Percentiles rank a stretch among this genome's conserved stretches.
These are phyloP conservation scores for Lotus japonicus DNA, from an alignment of 306 rosid genomes.

Conservation along the genomic window DNA sequence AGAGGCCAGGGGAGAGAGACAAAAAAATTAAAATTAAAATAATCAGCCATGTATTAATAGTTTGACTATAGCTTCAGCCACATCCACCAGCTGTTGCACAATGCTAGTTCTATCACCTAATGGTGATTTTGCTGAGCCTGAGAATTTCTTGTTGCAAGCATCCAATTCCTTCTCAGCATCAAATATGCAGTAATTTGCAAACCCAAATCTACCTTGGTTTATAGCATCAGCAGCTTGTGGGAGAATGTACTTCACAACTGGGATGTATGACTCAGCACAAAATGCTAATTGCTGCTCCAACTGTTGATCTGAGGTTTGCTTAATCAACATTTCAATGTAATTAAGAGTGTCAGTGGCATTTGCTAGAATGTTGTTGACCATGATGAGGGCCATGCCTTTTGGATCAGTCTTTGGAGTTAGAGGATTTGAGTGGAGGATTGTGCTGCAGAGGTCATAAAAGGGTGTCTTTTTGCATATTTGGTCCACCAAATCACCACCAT, in stretches of 20 bases:
- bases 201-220: constrained; percentile 46
- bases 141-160: constrained; percentile 57
- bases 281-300: constrained; percentile 57
- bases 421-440: constrained; percentile 44
- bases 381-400: constrained; percentile 41
- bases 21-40: neutral
- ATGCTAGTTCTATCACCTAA: constrained; percentile 45
- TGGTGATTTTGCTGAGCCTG: constrained; percentile 33
- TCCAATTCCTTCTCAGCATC: constrained; percentile 62
- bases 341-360: constrained; percentile 33
- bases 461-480: constrained; percentile 50
- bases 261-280: constrained; percentile 79
- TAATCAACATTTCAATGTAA: constrained; percentile 40
- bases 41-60: constrained; percentile 38
- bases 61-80: constrained; percentile 58
- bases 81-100: constrained; percentile 45
- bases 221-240: constrained; percentile 81
- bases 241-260: constrained; percentile 60
- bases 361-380: constrained; percentile 32
- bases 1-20: neutral
- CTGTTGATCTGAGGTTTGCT: constrained; percentile 32
- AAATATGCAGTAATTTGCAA: constrained; percentile 59
- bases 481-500: constrained; percentile 29
- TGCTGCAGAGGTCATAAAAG: constrained; percentile 40
- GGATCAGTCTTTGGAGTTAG: constrained; percentile 31